A percentile compares a stretch with the other conserved stretches of the same genome.
Evolutionary conservation across 2,329 filamentous ascomycete genomes (phyloP).

Genomic region (Cytospora mali): DNA sequence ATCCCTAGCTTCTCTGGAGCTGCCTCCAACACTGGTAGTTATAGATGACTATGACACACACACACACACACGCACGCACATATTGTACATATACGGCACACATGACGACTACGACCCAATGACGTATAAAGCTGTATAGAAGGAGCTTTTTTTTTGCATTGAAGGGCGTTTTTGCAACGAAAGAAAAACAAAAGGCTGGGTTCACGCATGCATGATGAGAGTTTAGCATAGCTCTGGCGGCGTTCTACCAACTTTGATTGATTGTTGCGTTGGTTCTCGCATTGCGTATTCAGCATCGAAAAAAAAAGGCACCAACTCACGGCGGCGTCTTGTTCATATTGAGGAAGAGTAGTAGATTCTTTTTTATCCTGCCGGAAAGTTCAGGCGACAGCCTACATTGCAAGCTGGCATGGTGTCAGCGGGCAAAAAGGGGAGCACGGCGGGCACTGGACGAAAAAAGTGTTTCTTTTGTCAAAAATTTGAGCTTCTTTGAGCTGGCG

Average conservation of each 20-base stretch:
- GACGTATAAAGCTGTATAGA: conserved; percentile 9
- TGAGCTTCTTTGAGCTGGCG: not conserved
- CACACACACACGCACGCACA: no score
- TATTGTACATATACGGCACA: conserved; percentile 2
- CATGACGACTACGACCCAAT: conserved; percentile 8
- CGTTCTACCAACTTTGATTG: conserved; percentile 11
- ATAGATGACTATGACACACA: conserved; percentile 43
- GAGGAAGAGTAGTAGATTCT: not conserved
- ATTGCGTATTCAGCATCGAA: conserved; percentile 4
- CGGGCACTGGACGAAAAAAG: conserved; percentile 8
- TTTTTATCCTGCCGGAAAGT: not conserved
- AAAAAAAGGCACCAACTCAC: not conserved
- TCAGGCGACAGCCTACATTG: not conserved
- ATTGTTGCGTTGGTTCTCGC: not conserved
- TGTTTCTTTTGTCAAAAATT: conserved; percentile 15
- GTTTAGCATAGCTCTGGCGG: conserved; percentile 5
- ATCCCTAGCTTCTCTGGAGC: conserved; percentile 43
- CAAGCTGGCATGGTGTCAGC: conserved; percentile 1
- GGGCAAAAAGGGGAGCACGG: not conserved
- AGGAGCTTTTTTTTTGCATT: conserved; percentile 22
- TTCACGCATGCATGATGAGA: conserved; percentile 14
- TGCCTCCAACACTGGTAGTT: conserved; percentile 45
- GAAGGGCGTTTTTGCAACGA: conserved; percentile 18
- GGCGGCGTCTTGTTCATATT: not conserved
- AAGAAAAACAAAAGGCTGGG: not conserved